phyloP scores from a whole-genome alignment of 495 filamentous ascomycete species.

The Tuber microsphaerosporum region DNA sequence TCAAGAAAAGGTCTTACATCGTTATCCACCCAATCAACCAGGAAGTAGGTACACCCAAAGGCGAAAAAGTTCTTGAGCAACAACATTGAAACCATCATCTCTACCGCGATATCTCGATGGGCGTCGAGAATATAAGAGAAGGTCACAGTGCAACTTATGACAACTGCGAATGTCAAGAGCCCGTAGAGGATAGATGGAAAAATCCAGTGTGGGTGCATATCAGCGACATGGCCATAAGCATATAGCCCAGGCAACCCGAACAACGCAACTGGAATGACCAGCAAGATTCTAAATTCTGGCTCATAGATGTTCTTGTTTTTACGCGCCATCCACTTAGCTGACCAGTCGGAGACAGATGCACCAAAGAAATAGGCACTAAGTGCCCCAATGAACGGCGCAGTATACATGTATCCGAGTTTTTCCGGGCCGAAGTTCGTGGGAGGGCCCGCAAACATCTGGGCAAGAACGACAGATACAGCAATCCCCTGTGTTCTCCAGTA shows the following conservation, averaged over 20 bases:
- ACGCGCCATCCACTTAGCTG: constrained; percentile 47
- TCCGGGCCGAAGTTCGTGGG: constrained; percentile 45
- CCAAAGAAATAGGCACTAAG: constrained; percentile 46
- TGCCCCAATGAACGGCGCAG: constrained; percentile 48
- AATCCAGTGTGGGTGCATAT: constrained; percentile 44
- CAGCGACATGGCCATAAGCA: constrained; percentile 45
- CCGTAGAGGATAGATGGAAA: constrained; percentile 46
- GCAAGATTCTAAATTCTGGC: constrained; percentile 51
- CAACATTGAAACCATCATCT: constrained; percentile 46
- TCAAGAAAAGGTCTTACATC: constrained; percentile 12
- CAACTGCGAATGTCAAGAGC: constrained; percentile 45
- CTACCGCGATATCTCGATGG: constrained; percentile 45
- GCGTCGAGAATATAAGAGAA: constrained; percentile 47
- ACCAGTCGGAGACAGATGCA: constrained; percentile 46
- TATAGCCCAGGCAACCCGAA: constrained; percentile 45
- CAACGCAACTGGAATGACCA: constrained; percentile 44
- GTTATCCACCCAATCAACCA: constrained; percentile 44
- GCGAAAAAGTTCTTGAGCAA: constrained; percentile 47
- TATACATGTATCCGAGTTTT: constrained; percentile 45
- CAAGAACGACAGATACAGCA: constrained; percentile 43
- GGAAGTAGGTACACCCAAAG: constrained; percentile 47
- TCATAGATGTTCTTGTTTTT: constrained; percentile 51
- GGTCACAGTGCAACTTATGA: constrained; percentile 45
- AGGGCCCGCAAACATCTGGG: constrained; percentile 44
- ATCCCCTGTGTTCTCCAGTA: constrained; percentile 28